Evolutionary conservation across 208 protist species (phyloP).

Genomic region (Trypanosoma melophagium): DNA sequence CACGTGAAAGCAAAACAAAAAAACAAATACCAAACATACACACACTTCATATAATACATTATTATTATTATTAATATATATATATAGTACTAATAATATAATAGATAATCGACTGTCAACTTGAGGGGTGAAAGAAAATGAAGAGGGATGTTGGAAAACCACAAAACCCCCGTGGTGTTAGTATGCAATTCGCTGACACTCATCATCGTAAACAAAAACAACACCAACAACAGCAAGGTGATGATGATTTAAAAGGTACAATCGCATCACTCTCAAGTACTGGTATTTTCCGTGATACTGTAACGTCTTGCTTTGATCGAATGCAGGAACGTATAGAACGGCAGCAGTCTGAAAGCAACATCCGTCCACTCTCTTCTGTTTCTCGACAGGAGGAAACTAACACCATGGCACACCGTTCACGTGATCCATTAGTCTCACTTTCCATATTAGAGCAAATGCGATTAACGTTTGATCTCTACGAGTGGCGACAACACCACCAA

Average conservation of each 20-base stretch:
- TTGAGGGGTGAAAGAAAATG: too few relatives aligned
- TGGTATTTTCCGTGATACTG: background rate
- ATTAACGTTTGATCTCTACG: slow-evolving; percentile 24
- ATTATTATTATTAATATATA: slow-evolving; percentile 14
- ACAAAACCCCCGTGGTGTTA: too few relatives aligned
- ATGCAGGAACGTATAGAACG: background rate
- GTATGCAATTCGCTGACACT: too few relatives aligned
- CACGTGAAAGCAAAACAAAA: background rate
- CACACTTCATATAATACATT: background rate
- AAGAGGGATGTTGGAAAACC: too few relatives aligned
- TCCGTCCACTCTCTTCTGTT: too few relatives aligned
- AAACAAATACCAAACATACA: background rate
- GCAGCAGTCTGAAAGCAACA: background rate
- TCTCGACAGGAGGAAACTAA: background rate
- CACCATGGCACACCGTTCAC: slow-evolving; percentile 7
- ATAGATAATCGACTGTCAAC: background rate
- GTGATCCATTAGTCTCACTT: slow-evolving; percentile 18
- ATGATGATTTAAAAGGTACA: background rate
- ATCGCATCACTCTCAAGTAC: background rate
- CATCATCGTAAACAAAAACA: background rate
- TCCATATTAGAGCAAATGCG: slow-evolving; percentile 21
- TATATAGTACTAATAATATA: background rate
- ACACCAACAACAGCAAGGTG: background rate
- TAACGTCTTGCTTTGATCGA: background rate
- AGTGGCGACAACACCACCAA: slow-evolving; percentile 6